Evolutionary conservation across 2,329 filamentous ascomycete species (phyloP), one percentile per base, ranked within the genome.

Genomic region (Sporothrix mexicana): DNA sequence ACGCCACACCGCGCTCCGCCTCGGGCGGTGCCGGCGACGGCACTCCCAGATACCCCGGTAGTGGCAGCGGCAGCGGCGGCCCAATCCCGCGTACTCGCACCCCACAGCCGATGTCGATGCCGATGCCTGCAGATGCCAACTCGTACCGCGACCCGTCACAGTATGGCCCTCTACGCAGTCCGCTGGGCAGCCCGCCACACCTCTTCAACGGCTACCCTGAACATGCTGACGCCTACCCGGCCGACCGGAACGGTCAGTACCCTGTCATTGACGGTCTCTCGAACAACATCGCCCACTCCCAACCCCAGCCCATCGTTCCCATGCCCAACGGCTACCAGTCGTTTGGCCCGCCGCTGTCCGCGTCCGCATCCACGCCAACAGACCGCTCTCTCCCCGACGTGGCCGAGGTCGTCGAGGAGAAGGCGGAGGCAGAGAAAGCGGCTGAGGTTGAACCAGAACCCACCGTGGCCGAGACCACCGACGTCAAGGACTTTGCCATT

Each of bases 401-500:
- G 41, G 53, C 53, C 53, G 68, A 70, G 15, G 41, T 61, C 2
- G 68, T 20, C 20, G 68, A 70, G 41, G 71, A 72, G 25, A 68
- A 23, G 41, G 30, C 30, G 30, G 30, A 36, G 30, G 30, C 30
- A 36, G 30, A 4, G 1, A 7, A 36, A 3, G 2, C 7, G 30
- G 4, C 30, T 5, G 30, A n/a, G n/a, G n/a, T n/a, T n/a, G n/a
- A n/a, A n/a, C n/a, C 30, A 3, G 30, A 36, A 5, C 45, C 49
- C 13, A n/a, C 49, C 1, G 13, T 41, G 0, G 10, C 53, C 1
- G 25, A 47, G 4, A 66, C 55, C 13, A 61, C 61, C 6, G 57
- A 61, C 7, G 67, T 70, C 25, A 73, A 57, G n/a, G 71, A 73
- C 17, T 69, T 73, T 66, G 71, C 66, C 47, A 55, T 45, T 15